Evolutionary conservation across 1,284 basidiomycete species (phyloP), one percentile per base, ranked within the genome.

Genomic region (Apiotrichum domesticum): DNA sequence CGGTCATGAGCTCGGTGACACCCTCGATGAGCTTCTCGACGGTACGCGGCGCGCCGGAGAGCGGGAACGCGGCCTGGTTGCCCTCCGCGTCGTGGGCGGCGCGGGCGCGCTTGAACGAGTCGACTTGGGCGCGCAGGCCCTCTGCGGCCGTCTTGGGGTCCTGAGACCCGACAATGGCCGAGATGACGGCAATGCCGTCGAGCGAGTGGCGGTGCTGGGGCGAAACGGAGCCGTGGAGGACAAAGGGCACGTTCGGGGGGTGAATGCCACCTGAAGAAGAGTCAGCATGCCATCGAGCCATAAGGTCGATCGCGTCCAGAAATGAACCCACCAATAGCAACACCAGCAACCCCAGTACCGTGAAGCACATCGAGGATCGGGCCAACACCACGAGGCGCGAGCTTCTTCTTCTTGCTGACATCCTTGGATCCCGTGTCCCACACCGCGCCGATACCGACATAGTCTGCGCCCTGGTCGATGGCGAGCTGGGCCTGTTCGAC

Each of bases 151-250:
- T 68, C 41, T 75, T 71, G 0, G 94, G 90, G n/a, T 84, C 78
- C 0, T 56, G 48, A 0, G 88, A 86, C 1, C 84, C 82, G 10
- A 90, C 82, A 61, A 98, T 92, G 35, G 93, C 91, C 14, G 90
- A 93, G 52, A 97, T 88, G 51, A 97, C 85, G 6, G 95, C 94
- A 21, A 97, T 80, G 0, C 95, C 94, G 62, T 89, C 85, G 15
- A 94, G 77, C 0, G 78, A 57, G 29, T 73, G 67, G 56, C 79
- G 83, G 4, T 81, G 81, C 2, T 78, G 80, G 1, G 77, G 75
- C 3, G 85, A 84, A n/a, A 85, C 82, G 2, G 82, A 80, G 8
- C 86, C 85, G 69, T 91, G 83, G 11, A 90, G 69, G 9, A 86
- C 84, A 56, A 87, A 83, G 41, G 88, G 78, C 4, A 87, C 74